Evolutionary conservation across 176 grass and related monocot species (phyloP).

Genomic region (Rhynchospora tenuis): DNA sequence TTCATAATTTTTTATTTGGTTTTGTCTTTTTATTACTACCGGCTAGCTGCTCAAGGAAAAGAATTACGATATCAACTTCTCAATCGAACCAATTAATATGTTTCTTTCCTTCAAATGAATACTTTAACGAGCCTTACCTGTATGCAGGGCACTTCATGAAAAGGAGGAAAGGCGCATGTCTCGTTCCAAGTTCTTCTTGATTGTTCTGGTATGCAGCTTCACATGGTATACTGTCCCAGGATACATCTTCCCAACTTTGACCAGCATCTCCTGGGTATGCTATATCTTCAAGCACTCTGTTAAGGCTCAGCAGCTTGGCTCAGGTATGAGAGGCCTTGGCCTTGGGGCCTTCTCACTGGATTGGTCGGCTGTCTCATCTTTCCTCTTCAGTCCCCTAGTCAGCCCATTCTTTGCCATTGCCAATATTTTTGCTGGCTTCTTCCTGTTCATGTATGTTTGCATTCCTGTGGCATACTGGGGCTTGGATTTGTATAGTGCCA

Average conservation of each 20-base stretch:
- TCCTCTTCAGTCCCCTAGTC: constrained; percentile 63
- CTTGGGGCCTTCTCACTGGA: constrained; percentile 70
- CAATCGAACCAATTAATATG: not conserved
- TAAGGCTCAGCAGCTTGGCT: constrained; percentile 79
- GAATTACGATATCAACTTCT: too few species aligned
- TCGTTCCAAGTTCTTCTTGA: constrained; percentile 77
- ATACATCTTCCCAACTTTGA: constrained; percentile 58
- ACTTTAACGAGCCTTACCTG: not conserved
- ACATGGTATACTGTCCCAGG: constrained; percentile 69
- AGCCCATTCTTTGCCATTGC: constrained; percentile 72
- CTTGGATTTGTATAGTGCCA: constrained; percentile 52
- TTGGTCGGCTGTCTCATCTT: constrained; percentile 58
- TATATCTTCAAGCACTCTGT: constrained; percentile 60
- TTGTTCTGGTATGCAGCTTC: constrained; percentile 70
- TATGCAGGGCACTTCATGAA: constrained; percentile 70
- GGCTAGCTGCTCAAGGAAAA: too few species aligned
- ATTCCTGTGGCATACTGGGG: constrained; percentile 56
- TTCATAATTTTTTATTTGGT: too few species aligned
- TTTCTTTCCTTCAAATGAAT: not conserved
- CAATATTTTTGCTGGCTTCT: constrained; percentile 59
- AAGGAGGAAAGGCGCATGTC: constrained; percentile 54
- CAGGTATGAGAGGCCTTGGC: constrained; percentile 67
- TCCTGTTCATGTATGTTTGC: constrained; percentile 46
- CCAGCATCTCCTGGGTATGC: constrained; percentile 84
- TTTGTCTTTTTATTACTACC: too few species aligned